Evolutionary conservation across 163 green algal genomes (phyloP).

Genomic region (Scenedesmus sp.): DNA sequence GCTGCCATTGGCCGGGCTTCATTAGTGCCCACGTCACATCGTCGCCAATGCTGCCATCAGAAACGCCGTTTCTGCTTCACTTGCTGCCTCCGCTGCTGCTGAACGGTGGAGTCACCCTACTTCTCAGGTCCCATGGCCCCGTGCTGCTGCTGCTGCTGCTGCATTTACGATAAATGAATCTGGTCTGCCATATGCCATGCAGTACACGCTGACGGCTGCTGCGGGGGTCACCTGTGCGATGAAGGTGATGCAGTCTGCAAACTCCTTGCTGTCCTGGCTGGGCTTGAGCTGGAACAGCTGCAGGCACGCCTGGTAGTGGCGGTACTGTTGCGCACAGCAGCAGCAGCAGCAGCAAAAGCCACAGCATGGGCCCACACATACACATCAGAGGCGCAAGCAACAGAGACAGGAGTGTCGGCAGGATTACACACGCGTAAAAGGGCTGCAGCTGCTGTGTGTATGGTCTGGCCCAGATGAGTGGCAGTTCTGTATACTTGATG

Average conservation of each 20-base stretch:
- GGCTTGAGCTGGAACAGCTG: constrained; percentile 92
- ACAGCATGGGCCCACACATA: too few species aligned
- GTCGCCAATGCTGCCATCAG: too few species aligned
- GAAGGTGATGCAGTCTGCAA: constrained; percentile 92
- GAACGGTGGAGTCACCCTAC: too few species aligned
- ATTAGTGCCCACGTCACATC: too few species aligned
- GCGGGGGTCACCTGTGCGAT: constrained; percentile 82
- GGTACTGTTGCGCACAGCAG: constrained; percentile 68
- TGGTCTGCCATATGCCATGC: background rate
- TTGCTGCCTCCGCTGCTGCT: background rate
- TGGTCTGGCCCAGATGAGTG: too few species aligned
- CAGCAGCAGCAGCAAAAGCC: background rate
- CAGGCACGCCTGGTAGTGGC: constrained; percentile 91
- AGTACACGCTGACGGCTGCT: background rate
- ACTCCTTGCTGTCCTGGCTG: constrained; percentile 85
- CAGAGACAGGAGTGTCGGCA: too few species aligned
- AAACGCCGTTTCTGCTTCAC: background rate
- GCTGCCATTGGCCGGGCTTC: too few species aligned
- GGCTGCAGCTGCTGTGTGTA: background rate
- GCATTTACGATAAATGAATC: background rate
- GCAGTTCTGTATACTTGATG: background rate
- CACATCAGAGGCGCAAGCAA: background rate
- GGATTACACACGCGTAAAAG: too few species aligned
- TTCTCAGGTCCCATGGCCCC: too few species aligned
- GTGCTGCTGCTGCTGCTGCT: background rate